Base-by-base conservation (phyloP, 106 monocot genomes). In the Phalaenopsis equestris region DNA sequence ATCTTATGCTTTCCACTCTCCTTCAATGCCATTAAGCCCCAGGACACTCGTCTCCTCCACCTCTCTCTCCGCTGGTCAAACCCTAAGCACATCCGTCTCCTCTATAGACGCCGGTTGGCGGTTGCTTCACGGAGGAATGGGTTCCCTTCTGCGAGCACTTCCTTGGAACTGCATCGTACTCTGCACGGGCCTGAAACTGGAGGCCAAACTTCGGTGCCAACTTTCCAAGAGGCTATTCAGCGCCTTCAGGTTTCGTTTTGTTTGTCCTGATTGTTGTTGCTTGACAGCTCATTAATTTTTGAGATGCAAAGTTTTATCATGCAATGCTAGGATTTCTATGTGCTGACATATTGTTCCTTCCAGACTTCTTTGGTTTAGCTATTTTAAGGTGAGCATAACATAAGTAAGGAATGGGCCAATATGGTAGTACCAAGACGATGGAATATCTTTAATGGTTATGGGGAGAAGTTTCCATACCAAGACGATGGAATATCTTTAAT, bases 161-260 rank as follows among this genome's bases (percentile, higher is more conserved):
- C 86, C 14, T 49, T 80, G 6, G 75, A 47, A 23, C 67, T 73
- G 37, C 55, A 64, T 23, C 24, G 56, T 16, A 56, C 57, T 23
- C 23, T 75, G 19, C 43, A 67, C 39, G 23, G 17, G 77, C 75
- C 55, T n/a, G 81, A 72, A 3, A 6, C 45, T n/a, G 24, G 55
- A 42, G 61, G 77, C 67, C 56, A 39, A 17, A 47, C 58, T 24
- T 79, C 87, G 5, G 87, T 70, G 11, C 93, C 83, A 14, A 94
- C 96, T 12, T 96, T 93, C 79, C 96, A 96, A 85, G 91, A 91
- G 84, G 96, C 96, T 55, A 92, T 96, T 48, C 93, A 96, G 89
- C 88, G 90, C 2, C 93, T 96, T 70, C 96, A 96, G 91, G 96
- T 96, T 43, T 16, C 18, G 11, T 17, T 48, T 46, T 14, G 23